Conservation (phyloP, 2,329 filamentous ascomycete genomes). For the Colletotrichum sp. region DNA sequence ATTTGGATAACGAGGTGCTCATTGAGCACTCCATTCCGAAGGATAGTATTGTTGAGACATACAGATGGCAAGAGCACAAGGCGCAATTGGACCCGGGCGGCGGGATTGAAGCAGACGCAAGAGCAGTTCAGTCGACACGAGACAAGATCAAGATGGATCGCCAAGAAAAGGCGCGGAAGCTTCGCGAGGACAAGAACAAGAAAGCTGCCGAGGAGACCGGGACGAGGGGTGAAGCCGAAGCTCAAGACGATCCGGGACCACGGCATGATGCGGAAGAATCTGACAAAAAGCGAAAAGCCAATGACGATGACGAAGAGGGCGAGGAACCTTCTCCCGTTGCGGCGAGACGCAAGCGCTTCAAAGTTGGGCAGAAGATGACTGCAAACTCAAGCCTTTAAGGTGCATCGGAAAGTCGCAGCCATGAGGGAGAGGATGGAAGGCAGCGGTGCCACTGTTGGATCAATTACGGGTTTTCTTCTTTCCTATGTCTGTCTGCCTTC, state of each 20-base stretch:
- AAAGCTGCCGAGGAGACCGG: accelerated
- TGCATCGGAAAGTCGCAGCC: background rate
- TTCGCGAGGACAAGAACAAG: background rate
- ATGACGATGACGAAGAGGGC: background rate
- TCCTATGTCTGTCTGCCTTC: no score
- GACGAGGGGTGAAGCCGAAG: background rate
- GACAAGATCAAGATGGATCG: background rate
- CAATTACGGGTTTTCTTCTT: no score
- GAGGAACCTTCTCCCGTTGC: accelerated
- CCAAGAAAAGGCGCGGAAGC: background rate
- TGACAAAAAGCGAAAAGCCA: background rate
- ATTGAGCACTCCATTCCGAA: background rate
- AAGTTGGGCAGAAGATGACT: background rate
- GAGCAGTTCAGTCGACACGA: background rate
- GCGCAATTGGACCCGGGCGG: background rate
- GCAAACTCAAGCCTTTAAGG: background rate
- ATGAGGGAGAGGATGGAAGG: no score
- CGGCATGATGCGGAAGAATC: background rate
- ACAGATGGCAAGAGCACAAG: background rate
- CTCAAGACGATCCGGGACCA: accelerated
- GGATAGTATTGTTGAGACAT: background rate
- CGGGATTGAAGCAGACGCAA: accelerated
- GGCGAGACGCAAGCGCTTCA: background rate
- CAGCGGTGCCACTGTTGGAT: no score
- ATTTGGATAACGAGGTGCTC: background rate